These are phyloP conservation scores for Pythium grandisporangium DNA, from an alignment of 352 stramenopile species.

Conservation along the genomic window DNA sequence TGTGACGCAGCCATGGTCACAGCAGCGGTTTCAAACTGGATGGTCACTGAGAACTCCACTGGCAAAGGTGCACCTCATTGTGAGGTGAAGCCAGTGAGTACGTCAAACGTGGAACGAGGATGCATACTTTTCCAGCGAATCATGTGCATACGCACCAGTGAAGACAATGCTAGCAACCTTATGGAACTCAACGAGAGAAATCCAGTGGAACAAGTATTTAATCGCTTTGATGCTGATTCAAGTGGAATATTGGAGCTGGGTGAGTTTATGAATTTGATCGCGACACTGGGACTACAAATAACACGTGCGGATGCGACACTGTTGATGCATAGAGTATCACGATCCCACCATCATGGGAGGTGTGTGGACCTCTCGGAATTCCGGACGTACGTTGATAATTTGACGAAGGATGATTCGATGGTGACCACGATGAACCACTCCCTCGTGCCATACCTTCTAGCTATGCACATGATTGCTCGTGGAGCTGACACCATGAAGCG, in stretches of 20 bases:
- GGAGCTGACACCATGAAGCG: neutral
- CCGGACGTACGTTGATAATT: constrained; percentile 16
- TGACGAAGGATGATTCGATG: too few relatives aligned
- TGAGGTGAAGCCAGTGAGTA: too few relatives aligned
- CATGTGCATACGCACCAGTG: too few relatives aligned
- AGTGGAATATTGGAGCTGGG: constrained; percentile 45
- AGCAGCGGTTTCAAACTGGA: too few relatives aligned
- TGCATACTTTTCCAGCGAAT: constrained; percentile 40
- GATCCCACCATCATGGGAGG: constrained; percentile 4
- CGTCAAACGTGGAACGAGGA: too few relatives aligned
- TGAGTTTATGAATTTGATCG: constrained; percentile 39
- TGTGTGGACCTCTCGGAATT: constrained; percentile 19
- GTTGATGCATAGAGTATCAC: constrained; percentile 37
- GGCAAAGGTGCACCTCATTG: too few relatives aligned
- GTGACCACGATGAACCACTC: too few relatives aligned
- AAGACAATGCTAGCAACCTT: constrained; percentile 6
- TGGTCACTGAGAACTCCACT: too few relatives aligned
- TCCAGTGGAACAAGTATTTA: constrained; percentile 42
- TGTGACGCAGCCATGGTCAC: neutral
- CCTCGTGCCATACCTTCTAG: too few relatives aligned
- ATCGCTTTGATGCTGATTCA: constrained; percentile 35
- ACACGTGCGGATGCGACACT: constrained; percentile 21
- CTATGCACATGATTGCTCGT: too few relatives aligned
- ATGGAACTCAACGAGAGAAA: constrained; percentile 9
- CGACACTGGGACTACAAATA: constrained; percentile 32